Evolutionary conservation across 768 basidiomycete species (phyloP).

Genomic region (Russula ochroleuca): DNA sequence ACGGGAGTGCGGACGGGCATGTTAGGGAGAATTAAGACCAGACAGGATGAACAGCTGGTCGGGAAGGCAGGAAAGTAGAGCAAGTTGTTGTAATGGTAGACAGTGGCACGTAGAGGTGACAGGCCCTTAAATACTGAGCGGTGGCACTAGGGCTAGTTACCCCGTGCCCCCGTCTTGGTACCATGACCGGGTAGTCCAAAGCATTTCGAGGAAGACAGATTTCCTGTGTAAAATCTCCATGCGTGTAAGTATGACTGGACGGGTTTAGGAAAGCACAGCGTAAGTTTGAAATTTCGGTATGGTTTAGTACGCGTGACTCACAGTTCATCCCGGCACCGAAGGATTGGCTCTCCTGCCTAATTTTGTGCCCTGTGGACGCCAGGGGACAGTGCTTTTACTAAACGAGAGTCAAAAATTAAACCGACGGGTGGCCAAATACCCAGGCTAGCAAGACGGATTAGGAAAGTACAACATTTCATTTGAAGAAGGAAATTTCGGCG

Average conservation of each 20-base stretch:
- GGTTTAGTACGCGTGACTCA: constrained; percentile 16
- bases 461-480: constrained; percentile 6
- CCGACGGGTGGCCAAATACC: not conserved
- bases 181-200: constrained; percentile 12
- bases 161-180: constrained; percentile 6
- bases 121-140: constrained; percentile 13
- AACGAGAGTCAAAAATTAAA: constrained; percentile 1
- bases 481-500: not conserved
- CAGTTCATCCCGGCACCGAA: not conserved
- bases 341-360: constrained; percentile 1
- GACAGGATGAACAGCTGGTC: not conserved
- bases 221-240: constrained; percentile 25
- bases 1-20: constrained; percentile 36
- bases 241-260: constrained; percentile 6
- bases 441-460: constrained; percentile 1
- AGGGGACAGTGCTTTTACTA: not conserved
- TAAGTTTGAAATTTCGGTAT: constrained; percentile 17
- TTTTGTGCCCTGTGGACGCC: not conserved
- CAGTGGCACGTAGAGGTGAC: not conserved
- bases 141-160: constrained; percentile 8
- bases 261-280: constrained; percentile 13
- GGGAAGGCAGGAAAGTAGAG: constrained; percentile 1
- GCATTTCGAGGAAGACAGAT: constrained; percentile 2
- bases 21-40: constrained; percentile 1
- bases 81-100: not conserved